phyloP scores from a whole-genome alignment of 139 green algal genomes.

The Picochlorum sp. region DNA sequence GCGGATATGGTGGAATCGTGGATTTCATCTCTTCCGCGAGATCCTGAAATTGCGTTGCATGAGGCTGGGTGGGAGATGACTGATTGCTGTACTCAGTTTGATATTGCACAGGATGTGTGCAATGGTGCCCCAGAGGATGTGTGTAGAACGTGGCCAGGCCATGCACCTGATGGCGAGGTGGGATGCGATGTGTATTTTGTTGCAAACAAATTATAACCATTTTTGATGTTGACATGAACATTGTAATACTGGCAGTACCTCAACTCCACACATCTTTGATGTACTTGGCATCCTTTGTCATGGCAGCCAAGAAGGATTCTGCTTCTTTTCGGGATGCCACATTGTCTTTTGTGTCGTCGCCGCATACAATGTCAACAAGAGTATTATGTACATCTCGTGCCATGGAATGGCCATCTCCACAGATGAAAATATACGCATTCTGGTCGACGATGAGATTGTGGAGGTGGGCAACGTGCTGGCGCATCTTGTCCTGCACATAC shows the following conservation, averaged over 20 bases:
- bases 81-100: not conserved
- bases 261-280: constrained; percentile 84
- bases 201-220: constrained; percentile 2
- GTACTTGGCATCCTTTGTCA: constrained; percentile 62
- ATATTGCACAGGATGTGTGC: constrained; percentile 5
- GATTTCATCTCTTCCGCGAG: not conserved
- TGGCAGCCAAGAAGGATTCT: constrained; percentile 37
- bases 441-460: constrained; percentile 18
- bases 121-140: constrained; percentile 2
- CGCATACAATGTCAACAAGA: constrained; percentile 48
- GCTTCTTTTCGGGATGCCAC: constrained; percentile 33
- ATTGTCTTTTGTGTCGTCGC: constrained; percentile 12
- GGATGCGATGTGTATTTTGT: constrained; percentile 15
- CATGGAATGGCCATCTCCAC: constrained; percentile 84
- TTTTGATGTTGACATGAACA: not conserved
- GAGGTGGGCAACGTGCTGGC: constrained; percentile 44
- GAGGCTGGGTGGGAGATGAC: constrained; percentile 4
- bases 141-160: not conserved
- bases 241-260: not conserved
- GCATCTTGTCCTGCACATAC: constrained; percentile 87
- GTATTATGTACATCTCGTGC: constrained; percentile 84
- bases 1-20: not conserved
- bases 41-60: not conserved
- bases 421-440: constrained; percentile 66
- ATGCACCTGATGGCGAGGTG: not conserved